These are phyloP conservation scores for Ordospora colligata DNA, from an alignment of 371 early-diverging fungal species.

Conservation along the genomic window DNA sequence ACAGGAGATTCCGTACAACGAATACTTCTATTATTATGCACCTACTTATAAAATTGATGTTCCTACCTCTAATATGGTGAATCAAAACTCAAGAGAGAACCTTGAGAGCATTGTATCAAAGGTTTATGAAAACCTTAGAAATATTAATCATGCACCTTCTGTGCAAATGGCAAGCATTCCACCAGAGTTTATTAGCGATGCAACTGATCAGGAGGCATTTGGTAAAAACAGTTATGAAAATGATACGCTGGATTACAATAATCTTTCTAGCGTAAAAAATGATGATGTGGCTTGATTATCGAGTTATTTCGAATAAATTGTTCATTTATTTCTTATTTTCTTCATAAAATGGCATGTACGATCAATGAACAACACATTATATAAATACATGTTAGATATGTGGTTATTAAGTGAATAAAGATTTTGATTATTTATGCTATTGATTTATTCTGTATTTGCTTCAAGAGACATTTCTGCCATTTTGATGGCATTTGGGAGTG, in stretches of 20 bases:
- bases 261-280: slow-evolving; percentile 5
- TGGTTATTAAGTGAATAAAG: too few relatives aligned
- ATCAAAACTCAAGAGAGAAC: slow-evolving; percentile 76
- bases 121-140: slow-evolving; percentile 78
- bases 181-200: slow-evolving; percentile 54
- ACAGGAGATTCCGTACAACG: slow-evolving; percentile 55
- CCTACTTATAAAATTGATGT: slow-evolving; percentile 62
- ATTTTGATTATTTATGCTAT: too few relatives aligned
- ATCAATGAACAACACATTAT: neutral
- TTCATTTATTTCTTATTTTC: neutral
- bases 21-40: slow-evolving; percentile 57
- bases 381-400: too few relatives aligned
- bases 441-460: too few relatives aligned
- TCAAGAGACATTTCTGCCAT: slow-evolving; percentile 45
- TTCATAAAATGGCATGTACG: neutral
- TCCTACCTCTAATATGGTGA: slow-evolving; percentile 69
- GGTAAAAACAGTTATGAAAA: slow-evolving; percentile 45
- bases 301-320: slow-evolving; percentile 12
- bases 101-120: slow-evolving; percentile 65
- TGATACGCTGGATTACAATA: slow-evolving; percentile 29
- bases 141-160: slow-evolving; percentile 77
- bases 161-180: slow-evolving; percentile 84
- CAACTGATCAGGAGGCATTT: slow-evolving; percentile 57
- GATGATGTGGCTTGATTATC: neutral
- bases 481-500: slow-evolving; percentile 47